Percentiles rank a stretch among this genome's conserved stretches.
phyloP scores from a whole-genome alignment of 768 basidiomycete genomes.

The Collybia nuda region DNA sequence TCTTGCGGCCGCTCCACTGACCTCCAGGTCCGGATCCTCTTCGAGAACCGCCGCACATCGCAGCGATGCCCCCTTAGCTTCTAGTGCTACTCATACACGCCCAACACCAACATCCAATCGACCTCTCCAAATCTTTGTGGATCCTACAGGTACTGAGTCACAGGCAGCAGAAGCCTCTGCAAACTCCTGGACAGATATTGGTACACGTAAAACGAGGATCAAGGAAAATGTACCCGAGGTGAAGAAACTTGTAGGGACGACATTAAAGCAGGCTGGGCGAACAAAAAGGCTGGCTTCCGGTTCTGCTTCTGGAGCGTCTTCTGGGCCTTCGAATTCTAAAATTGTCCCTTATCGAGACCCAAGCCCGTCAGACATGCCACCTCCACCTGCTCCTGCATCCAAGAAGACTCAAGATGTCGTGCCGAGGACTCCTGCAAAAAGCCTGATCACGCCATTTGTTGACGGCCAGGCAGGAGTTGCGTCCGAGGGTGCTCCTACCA shows the following conservation, averaged over 20 bases:
- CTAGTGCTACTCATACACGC: conserved; percentile 22
- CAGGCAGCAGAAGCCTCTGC: conserved; percentile 38
- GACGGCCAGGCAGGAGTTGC: conserved; percentile 27
- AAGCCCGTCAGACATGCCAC: conserved; percentile 44
- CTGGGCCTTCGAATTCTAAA: conserved; percentile 42
- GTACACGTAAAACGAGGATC: conserved; percentile 73
- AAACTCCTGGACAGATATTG: conserved; percentile 69
- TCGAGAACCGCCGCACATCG: conserved; percentile 25
- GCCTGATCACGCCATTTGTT: conserved; percentile 35
- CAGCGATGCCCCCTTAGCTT: conserved; percentile 12
- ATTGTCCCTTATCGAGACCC: conserved; percentile 71
- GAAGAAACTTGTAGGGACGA: conserved; percentile 67
- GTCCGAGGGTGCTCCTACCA: conserved; percentile 33
- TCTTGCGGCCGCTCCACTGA: conserved; percentile 41
- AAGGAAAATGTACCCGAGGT: conserved; percentile 79
- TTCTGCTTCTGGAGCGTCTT: conserved; percentile 23
- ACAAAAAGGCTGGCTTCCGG: conserved; percentile 50
- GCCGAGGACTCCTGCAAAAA: conserved; percentile 30
- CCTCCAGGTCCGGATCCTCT: conserved; percentile 34
- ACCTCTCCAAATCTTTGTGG: conserved; percentile 71
- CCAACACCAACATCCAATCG: conserved; percentile 42
- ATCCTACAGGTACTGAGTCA: conserved; percentile 55
- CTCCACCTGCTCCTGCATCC: conserved; percentile 33
- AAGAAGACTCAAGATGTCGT: conserved; percentile 24
- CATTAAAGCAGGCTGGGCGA: conserved; percentile 60